Base-by-base conservation (phyloP, 495 filamentous ascomycete species). In the Lentithecium fluviatile region DNA sequence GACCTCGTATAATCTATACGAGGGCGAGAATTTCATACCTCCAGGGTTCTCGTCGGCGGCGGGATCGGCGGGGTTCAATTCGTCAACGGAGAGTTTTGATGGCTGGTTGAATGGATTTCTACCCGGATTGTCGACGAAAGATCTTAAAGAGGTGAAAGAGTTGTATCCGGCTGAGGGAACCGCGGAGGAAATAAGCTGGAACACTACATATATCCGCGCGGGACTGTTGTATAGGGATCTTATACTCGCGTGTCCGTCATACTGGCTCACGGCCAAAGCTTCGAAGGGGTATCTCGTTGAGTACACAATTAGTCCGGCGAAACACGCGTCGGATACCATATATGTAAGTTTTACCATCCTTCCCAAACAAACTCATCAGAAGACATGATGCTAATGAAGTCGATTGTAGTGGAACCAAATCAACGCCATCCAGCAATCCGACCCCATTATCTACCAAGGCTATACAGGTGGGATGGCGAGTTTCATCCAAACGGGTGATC, bases 1-100 rank as follows among this genome's bases (percentile, higher is more conserved):
- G 56, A 75, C 76, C 2, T 80, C 81, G 74, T 85, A 84, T 65
- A 86, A 86, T 62, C 75, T 75, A 4, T 78, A 83, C 61, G 83
- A 85, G 67, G 83, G 80, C 26, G 76, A 83, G 65, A 84, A 81
- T 49, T 85, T 87, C 66, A 72, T 83, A 23, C 78, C 83, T 0
- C 62, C 78, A 0, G 80, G 79, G 0, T 59, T 85, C 5, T 58
- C 71, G 10, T 72, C 67, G n/a, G 54, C 58, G 8, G 64, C 37
- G 1, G 65, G 64, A 0, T 65, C 70, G 2, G 70, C 70, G 29
- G 73, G 71, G 3, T 82, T 76, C 68, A 81, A 83, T 63, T 75
- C 75, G 0, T 77, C 74, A 1, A 46, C 56, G 23, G 69, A 69
- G 0, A 77, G 75, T 13, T 84, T 85, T 56, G 68, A 77, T 12